Evolutionary conservation across 2,329 filamentous ascomycete species (phyloP), one percentile per base, ranked within the genome.

Genomic region (Fusarium buxicola): DNA sequence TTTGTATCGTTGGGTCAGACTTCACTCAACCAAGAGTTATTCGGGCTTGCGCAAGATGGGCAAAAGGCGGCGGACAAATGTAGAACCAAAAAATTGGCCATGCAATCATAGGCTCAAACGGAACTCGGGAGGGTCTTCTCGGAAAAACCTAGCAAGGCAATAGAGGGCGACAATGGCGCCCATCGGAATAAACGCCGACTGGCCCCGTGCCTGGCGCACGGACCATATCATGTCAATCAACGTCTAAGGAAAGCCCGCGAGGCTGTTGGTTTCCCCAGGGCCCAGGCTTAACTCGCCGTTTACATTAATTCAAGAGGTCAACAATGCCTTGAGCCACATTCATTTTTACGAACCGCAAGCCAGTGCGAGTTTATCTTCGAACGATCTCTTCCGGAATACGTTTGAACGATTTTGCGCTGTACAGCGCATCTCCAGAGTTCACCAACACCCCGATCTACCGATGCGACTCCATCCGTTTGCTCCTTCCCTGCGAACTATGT

Each of bases 61-160:
- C n/a, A 25, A 44, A 41, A 36, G 36, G 28, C 9, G 12, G 30
- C 18, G 31, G 35, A 60, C 55, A 66, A 60, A 60, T 66, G 60
- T 34, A 34, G 46, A 69, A 66, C 69, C 62, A 69, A 68, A 71
- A 66, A 73, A 66, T 68, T 67, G 60, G 58, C 54, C 28, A 41
- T 53, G 47, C 57, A 53, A 69, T 66, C 61, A 67, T 63, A 65
- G 66, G 68, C 57, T 48, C 50, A 53, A 54, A 48, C 30, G 31
- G 54, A 61, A 45, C 24, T 49, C 47, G 25, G 44, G 34, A 45
- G 45, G 62, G 64, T 64, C 48, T 32, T 38, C 12, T 44, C 73
- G 73, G 73, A 75, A 74, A 73, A 75, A 74, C 72, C 55, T 59
- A 60, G 56, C 58, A 64, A 66, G 65, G 52, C 66, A 55, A 68